Conservation (phyloP, 2,329 filamentous ascomycete species). For the Fusarium concolor region DNA sequence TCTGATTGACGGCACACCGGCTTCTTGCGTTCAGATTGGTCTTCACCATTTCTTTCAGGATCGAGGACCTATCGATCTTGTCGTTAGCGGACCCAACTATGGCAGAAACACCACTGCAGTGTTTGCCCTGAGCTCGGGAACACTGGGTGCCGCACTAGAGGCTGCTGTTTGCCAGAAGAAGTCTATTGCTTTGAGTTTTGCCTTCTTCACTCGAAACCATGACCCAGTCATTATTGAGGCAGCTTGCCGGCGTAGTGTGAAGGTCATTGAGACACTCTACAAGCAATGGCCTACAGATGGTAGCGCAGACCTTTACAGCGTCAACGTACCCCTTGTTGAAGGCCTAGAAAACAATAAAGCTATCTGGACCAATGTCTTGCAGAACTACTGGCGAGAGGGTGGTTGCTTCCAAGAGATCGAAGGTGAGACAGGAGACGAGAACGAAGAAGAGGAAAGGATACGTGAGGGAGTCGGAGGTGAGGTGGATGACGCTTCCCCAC, state of each 20-base stretch:
- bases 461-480: slow-evolving; percentile 71
- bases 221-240: slow-evolving; percentile 83
- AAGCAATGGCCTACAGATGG: slow-evolving; percentile 76
- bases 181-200: slow-evolving; percentile 87
- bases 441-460: slow-evolving; percentile 78
- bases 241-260: slow-evolving; percentile 78
- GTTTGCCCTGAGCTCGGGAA: slow-evolving; percentile 82
- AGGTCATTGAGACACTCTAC: slow-evolving; percentile 82
- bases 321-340: slow-evolving; percentile 89
- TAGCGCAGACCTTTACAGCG: slow-evolving; percentile 84
- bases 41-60: slow-evolving; percentile 83
- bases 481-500: slow-evolving; percentile 52
- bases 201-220: slow-evolving; percentile 88
- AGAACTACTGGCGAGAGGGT: slow-evolving; percentile 89
- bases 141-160: slow-evolving; percentile 81
- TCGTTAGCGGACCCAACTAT: slow-evolving; percentile 85
- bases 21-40: slow-evolving; percentile 84
- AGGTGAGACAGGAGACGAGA: slow-evolving; percentile 70
- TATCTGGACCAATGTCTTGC: slow-evolving; percentile 86
- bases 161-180: slow-evolving; percentile 76
- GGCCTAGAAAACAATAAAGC: slow-evolving; percentile 78
- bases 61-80: slow-evolving; percentile 77
- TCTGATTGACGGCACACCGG: slow-evolving; percentile 83
- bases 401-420: slow-evolving; percentile 88
- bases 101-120: slow-evolving; percentile 84